These are phyloP conservation scores for Russula emetica DNA, from an alignment of 768 basidiomycete species.

Conservation along the genomic window DNA sequence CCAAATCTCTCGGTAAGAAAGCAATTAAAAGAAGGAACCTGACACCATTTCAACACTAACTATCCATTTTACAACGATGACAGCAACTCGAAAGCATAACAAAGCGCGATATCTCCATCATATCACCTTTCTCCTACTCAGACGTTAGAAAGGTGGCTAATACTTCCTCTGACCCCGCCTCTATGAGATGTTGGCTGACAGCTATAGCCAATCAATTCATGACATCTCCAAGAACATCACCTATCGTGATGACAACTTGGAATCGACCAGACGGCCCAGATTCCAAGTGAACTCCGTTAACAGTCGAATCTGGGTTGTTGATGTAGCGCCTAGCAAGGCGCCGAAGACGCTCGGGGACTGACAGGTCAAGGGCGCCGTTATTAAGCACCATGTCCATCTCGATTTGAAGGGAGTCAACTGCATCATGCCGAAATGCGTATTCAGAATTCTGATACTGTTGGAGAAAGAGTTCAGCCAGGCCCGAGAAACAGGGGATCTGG, in stretches of 20 bases:
- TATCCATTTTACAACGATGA: too few species aligned
- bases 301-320: not conserved
- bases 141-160: too few species aligned
- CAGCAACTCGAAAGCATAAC: too few species aligned
- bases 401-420: not conserved
- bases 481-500: not conserved
- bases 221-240: not conserved
- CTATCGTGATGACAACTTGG: not conserved
- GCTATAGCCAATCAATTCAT: too few species aligned
- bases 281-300: not conserved
- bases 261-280: not conserved
- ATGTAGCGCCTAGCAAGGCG: conserved; percentile 5
- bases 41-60: too few species aligned
- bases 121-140: too few species aligned
- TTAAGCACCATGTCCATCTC: too few species aligned
- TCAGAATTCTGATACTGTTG: not conserved
- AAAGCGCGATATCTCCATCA: too few species aligned
- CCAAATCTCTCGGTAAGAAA: too few species aligned
- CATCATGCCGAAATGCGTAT: not conserved
- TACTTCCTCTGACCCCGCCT: too few species aligned
- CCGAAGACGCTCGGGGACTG: not conserved
- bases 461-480: not conserved
- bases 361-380: not conserved
- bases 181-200: too few species aligned
- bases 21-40: too few species aligned